phyloP scores from a whole-genome alignment of 2,329 filamentous ascomycete genomes.

The Zasmidium angulare region DNA sequence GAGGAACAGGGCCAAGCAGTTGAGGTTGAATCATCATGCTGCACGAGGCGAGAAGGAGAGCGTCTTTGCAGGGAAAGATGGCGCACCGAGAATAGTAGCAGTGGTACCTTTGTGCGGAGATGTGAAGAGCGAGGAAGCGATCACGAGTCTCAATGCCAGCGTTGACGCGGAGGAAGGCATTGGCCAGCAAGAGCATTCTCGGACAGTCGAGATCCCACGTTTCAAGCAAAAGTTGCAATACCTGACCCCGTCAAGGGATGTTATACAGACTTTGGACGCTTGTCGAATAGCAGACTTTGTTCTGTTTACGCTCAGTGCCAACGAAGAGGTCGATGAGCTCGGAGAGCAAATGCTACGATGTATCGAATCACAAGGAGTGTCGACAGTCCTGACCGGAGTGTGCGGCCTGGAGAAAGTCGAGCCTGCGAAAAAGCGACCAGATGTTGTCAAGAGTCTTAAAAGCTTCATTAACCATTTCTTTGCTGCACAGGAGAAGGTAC shows the following conservation, averaged over 20 bases:
- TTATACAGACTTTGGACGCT: conserved; percentile 78
- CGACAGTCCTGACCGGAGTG: conserved; percentile 83
- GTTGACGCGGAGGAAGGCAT: conserved; percentile 73
- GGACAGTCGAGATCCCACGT: conserved; percentile 71
- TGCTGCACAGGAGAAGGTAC: conserved; percentile 85
- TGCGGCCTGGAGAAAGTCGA: conserved; percentile 71
- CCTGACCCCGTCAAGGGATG: conserved; percentile 69
- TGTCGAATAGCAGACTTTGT: conserved; percentile 90
- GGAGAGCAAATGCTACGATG: conserved; percentile 83
- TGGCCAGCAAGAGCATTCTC: conserved; percentile 55
- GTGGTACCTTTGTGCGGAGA: conserved; percentile 80
- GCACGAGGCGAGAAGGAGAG: conserved; percentile 77
- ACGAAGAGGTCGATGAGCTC: conserved; percentile 77
- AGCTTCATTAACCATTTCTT: conserved; percentile 95
- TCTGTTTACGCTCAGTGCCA: conserved; percentile 77
- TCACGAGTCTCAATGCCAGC: conserved; percentile 71
- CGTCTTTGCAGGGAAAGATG: conserved; percentile 83
- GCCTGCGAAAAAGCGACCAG: conserved; percentile 72
- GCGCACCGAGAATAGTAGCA: conserved; percentile 83
- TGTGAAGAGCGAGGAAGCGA: conserved; percentile 65
- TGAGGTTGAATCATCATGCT: conserved; percentile 76
- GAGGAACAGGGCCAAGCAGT: conserved; percentile 91
- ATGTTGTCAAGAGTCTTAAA: conserved; percentile 78
- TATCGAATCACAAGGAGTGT: conserved; percentile 91
- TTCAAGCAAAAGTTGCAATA: conserved; percentile 97